Evolutionary conservation across 1,284 basidiomycete genomes (phyloP).

Genomic region (Agroathelia rolfsii): DNA sequence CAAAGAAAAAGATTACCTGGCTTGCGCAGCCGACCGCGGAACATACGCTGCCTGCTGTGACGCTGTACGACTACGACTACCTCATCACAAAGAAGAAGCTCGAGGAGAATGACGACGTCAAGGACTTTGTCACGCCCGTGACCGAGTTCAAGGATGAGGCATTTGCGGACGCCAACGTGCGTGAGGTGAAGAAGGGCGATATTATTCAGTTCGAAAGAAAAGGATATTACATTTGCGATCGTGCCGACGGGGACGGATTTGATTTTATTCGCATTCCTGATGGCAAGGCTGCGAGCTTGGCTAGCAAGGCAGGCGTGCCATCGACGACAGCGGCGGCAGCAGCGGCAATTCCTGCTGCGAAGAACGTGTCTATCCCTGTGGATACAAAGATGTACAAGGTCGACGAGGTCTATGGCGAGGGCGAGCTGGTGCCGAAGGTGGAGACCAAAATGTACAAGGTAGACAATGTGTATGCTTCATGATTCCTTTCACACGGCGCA

Average conservation of each 20-base stretch:
- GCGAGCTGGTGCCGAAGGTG: constrained; percentile 25
- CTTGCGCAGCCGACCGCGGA: constrained; percentile 56
- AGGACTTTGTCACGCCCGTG: constrained; percentile 81
- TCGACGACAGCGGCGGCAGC: constrained; percentile 17
- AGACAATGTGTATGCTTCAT: constrained; percentile 50
- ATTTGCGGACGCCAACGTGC: constrained; percentile 74
- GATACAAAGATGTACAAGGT: constrained; percentile 55
- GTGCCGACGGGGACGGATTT: constrained; percentile 40
- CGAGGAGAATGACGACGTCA: constrained; percentile 88
- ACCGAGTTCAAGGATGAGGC: constrained; percentile 84
- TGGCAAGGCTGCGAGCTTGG: constrained; percentile 71
- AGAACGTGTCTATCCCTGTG: too few relatives aligned
- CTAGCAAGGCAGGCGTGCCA: constrained; percentile 54
- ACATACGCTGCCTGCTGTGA: constrained; percentile 56
- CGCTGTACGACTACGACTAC: constrained; percentile 93
- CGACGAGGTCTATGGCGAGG: constrained; percentile 43
- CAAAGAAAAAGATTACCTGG: constrained; percentile 96
- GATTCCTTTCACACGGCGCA: too few relatives aligned
- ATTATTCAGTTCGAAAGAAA: constrained; percentile 98
- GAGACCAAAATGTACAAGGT: constrained; percentile 58
- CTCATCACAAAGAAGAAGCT: constrained; percentile 99
- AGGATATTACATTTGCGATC: constrained; percentile 90
- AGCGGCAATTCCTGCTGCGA: constrained; percentile 13
- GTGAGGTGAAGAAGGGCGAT: constrained; percentile 67
- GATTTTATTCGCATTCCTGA: constrained; percentile 87